Evolutionary conservation across 1,284 basidiomycete genomes (phyloP), one percentile per base, ranked within the genome.

Genomic region (Ustilago xerochloae): DNA sequence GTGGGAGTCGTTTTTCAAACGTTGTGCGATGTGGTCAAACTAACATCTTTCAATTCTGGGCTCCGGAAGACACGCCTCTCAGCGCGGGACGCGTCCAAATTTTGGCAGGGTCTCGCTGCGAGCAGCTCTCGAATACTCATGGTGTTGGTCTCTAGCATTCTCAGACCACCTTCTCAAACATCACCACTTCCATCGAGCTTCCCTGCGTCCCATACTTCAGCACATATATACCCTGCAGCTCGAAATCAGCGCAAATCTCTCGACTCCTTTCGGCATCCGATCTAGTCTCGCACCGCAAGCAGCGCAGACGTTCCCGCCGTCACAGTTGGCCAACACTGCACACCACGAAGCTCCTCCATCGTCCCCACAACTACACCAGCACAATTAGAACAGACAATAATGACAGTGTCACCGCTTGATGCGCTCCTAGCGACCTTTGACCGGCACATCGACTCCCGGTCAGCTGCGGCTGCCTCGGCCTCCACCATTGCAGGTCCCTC

Each of bases 391-490:
- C 30, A 28, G 1, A 15, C 30, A 53, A 28, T n/a, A 28, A 69
- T 63, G 66, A 38, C 66, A 5, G 47, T 52, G n/a, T 63, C 66
- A 33, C 60, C 66, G 7, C 58, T 70, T n/a, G 68, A 71, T 9
- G 54, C 50, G 20, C 56, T 65, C 0, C 47, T 71, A 20, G 55
- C 54, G 26, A 65, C 59, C 18, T 56, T 71, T 18, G 68, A 71
- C 32, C 47, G 45, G 29, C 68, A 71, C 36, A 63, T 71, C 28
- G 58, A 63, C 38, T 60, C 60, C 12, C 46, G 47, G 2, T 28
- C 43, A 5, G 55, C 67, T n/a, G 60, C 57, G 20, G 53, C 52
- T 24, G 20, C 64, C 1, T 35, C 59, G 12, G 28, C 67, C 6
- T 52, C 36, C 2, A 38, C 18, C 22, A 35, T 33, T 7, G 63